Evolutionary conservation across 2,329 filamentous ascomycete species (phyloP).

Genomic region (Elsinoe australis): DNA sequence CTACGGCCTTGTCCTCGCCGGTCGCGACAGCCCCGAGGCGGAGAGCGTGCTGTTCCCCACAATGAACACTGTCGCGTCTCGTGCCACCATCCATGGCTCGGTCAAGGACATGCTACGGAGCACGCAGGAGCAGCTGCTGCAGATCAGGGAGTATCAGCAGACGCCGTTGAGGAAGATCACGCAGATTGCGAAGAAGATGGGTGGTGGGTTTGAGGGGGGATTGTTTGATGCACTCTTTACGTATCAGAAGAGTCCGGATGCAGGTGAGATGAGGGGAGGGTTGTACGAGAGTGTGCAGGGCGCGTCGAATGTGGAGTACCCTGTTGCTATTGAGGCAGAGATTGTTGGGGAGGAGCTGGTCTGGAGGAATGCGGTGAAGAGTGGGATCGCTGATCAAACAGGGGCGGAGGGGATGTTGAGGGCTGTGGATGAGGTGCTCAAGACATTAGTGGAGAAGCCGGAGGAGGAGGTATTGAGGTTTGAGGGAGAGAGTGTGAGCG

Average conservation of each 20-base stretch:
- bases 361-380: slow-evolving; percentile 67
- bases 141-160: slow-evolving; percentile 63
- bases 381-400: slow-evolving; percentile 42
- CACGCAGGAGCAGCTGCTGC: slow-evolving; percentile 61
- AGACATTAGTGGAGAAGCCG: slow-evolving; percentile 46
- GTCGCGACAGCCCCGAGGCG: slow-evolving; percentile 65
- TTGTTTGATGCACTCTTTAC: slow-evolving; percentile 61
- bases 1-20: slow-evolving; percentile 77
- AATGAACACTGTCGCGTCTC: slow-evolving; percentile 81
- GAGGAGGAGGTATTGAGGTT: slow-evolving; percentile 50
- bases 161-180: slow-evolving; percentile 68
- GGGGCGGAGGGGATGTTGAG: slow-evolving; percentile 48
- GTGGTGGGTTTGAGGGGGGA: slow-evolving; percentile 31
- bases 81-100: slow-evolving; percentile 64
- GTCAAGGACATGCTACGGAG: slow-evolving; percentile 58
- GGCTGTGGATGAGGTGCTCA: slow-evolving; percentile 53
- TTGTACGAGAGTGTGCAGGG: slow-evolving; percentile 59
- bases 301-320: slow-evolving; percentile 66
- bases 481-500: slow-evolving; percentile 44
- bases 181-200: slow-evolving; percentile 44
- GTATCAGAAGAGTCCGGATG: slow-evolving; percentile 51
- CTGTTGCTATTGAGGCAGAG: slow-evolving; percentile 76
- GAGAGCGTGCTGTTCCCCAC: slow-evolving; percentile 71
- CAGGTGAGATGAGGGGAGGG: slow-evolving; percentile 18
- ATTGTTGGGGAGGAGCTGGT: slow-evolving; percentile 46